Percentiles rank a stretch among this genome's conserved stretches.
phyloP scores from a whole-genome alignment of 352 stramenopile genomes.

The Pythium monospermum region DNA sequence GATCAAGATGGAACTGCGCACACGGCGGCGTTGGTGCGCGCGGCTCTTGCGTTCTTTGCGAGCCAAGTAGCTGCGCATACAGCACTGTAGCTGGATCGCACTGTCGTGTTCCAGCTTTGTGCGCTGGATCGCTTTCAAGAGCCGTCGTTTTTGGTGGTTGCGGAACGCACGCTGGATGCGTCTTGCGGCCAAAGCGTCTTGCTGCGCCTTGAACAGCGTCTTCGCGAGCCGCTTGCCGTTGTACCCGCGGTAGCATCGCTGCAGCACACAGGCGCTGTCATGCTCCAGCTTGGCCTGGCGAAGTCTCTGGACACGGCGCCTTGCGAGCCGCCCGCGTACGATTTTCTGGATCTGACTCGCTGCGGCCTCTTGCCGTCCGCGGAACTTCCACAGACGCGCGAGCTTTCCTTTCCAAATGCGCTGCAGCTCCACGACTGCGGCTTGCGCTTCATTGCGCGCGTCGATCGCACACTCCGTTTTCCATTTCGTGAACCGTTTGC shows the following conservation, averaged over 20 bases:
- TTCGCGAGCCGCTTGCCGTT: conserved; percentile 58
- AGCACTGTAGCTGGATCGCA: conserved; percentile 51
- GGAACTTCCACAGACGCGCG: conserved; percentile 23
- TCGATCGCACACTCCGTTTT: conserved; percentile 40
- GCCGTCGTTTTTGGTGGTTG: conserved; percentile 47
- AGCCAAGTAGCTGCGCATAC: conserved; percentile 43
- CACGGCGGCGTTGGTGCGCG: conserved; percentile 3
- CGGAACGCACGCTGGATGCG: conserved; percentile 68
- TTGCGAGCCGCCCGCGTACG: conserved; percentile 42
- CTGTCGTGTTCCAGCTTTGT: conserved; percentile 57
- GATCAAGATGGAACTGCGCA: conserved; percentile 33
- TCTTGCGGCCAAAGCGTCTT: conserved; percentile 44
- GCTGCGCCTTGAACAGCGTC: conserved; percentile 61
- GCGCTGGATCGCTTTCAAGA: conserved; percentile 59
- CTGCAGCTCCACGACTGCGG: conserved; percentile 69
- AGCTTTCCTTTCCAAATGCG: conserved; percentile 47
- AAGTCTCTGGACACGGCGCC: conserved; percentile 16
- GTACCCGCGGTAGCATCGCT: conserved; percentile 78
- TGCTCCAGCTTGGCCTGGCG: conserved; percentile 41
- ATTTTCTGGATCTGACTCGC: conserved; percentile 43
- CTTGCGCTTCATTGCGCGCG: conserved; percentile 50
- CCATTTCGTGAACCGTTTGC: conserved; percentile 46
- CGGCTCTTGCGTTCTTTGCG: conserved; percentile 37
- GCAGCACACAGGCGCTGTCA: conserved; percentile 39
- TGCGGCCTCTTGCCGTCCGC: conserved; percentile 25